Base-by-base conservation (phyloP, 164 flowering plant species). In the Brasenia schreberi region DNA sequence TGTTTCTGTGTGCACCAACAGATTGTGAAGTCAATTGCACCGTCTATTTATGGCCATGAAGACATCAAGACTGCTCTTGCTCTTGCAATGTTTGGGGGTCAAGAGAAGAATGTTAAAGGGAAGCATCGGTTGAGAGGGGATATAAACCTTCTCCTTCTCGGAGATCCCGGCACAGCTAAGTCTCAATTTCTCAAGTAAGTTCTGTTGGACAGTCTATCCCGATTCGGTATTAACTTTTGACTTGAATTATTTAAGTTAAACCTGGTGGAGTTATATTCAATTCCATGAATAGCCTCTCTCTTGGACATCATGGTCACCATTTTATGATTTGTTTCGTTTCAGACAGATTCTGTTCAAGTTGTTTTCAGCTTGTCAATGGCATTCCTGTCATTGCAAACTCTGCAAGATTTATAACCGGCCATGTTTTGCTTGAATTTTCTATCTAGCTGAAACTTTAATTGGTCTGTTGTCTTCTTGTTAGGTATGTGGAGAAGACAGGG, bases 51-150 rank as follows among this genome's bases (percentile, higher is more conserved):
- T 78, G 99, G 99, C 62, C 97, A 94, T 27, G 96, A 94, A 70
- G 97, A 94, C 78, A 94, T 94, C 64, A 94, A 94, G 82, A 94
- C 96, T 67, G 99, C 97, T 42, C 74, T 94, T 68, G 92, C 99
- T 65, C 89, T 94, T 72, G 96, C 99, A 33, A 94, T 94, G 97
- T 94, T 94, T 80, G 99, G 99, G 60, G 99, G 99, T 61, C 99
- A 94, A 73, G 99, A 88, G 74, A 94, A 94, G 76, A 91, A 89
- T 82, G 94, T 91, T 33, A 75, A 87, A 77, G 99, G 99, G 66
- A 94, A 92, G 67, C 99, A 94, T 68, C 73, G 97, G 12, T 71
- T 94, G 69, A 80, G 97, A 65, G 99, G 99, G 5, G 99, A 94
- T 71, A 91, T 94, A 64, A 94, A 94, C 80, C 89, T 94, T 61